Evolutionary conservation across 2,329 filamentous ascomycete species (phyloP), one percentile per base, ranked within the genome.

Genomic region (Botrytis aclada): DNA sequence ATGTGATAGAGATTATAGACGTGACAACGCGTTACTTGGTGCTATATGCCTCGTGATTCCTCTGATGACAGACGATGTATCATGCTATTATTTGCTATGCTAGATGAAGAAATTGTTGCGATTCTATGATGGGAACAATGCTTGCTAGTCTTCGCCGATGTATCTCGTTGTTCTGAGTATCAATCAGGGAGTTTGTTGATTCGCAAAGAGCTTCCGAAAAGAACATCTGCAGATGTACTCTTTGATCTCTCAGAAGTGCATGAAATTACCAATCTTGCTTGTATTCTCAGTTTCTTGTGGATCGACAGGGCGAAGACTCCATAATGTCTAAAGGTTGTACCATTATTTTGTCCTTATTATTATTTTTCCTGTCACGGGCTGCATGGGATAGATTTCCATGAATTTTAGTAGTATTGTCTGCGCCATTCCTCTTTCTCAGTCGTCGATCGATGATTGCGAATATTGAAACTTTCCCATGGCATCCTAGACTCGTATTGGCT

Each of bases 41-140:
- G 34, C 25, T 22, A 8, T 67, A 67, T 67, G 64, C 25, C 45
- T 67, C 25, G 45, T 67, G 64, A 67, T 67, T 54, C 64, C 29
- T 29, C 16, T 67, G 7, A 67, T 67, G 10, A 54, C 4, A 25
- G 29, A 14, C n/a, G 25, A 20, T 32, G 18, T 39, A 41, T 54
- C 39, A 32, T 67, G 9, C 12, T 56, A 22, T 18, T 29, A 54
- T 41, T 25, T 29, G 25, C 12, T 67, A 41, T 67, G 64, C 45
- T 12, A 41, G 16, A 37, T 29, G 34, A 56, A 56, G 37, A 25
- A 32, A 41, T 22, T 20, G 20, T 39, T 51, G 43, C 32, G 37
- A 37, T 39, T 6, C 20, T 20, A n/a, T 32, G 8, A 18, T 51
- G 12, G 25, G 32, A 56, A n/a, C 22, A 14, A n/a, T 62, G 4